Evolutionary conservation across 768 basidiomycete species (phyloP).

Genomic region (Stropharia rugosoannulata): DNA sequence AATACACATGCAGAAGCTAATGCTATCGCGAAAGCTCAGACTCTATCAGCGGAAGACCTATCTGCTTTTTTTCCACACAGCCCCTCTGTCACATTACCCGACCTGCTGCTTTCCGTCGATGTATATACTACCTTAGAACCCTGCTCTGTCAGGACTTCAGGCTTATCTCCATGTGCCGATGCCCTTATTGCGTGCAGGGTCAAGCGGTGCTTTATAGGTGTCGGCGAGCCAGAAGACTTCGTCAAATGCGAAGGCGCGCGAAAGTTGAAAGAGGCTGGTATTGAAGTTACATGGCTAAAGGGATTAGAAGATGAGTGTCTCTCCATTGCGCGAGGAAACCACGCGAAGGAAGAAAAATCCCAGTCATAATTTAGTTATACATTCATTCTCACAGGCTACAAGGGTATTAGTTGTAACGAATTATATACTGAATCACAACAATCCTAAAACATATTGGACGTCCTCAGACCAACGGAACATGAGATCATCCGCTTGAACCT

Average conservation of each 20-base stretch:
- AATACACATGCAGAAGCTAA: slow-evolving; percentile 99
- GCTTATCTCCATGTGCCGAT: slow-evolving; percentile 82
- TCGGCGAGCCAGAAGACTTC: slow-evolving; percentile 90
- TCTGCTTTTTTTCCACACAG: slow-evolving; percentile 39
- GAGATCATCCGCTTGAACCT: slow-evolving; percentile 19
- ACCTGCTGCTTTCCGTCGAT: slow-evolving; percentile 60
- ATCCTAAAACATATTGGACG: slow-evolving; percentile 15
- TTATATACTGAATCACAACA: not conserved
- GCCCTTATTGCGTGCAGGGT: slow-evolving; percentile 74
- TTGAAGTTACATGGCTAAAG: slow-evolving; percentile 73
- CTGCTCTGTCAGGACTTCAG: slow-evolving; percentile 87
- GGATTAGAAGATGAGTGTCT: slow-evolving; percentile 83
- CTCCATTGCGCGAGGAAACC: slow-evolving; percentile 68
- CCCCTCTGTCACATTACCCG: slow-evolving; percentile 35
- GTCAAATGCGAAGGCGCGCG: slow-evolving; percentile 88
- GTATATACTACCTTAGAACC: slow-evolving; percentile 97
- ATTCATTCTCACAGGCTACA: not conserved
- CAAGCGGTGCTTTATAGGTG: slow-evolving; percentile 82
- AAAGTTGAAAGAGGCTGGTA: slow-evolving; percentile 65
- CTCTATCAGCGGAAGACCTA: slow-evolving; percentile 44
- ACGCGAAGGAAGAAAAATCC: slow-evolving; percentile 13
- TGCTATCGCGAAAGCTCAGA: slow-evolving; percentile 70
- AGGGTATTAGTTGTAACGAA: not conserved
- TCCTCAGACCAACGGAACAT: slow-evolving; percentile 21
- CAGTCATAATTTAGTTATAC: not conserved